phyloP scores from a whole-genome alignment of 139 green algal genomes.

The Haematococcus lacustris region DNA sequence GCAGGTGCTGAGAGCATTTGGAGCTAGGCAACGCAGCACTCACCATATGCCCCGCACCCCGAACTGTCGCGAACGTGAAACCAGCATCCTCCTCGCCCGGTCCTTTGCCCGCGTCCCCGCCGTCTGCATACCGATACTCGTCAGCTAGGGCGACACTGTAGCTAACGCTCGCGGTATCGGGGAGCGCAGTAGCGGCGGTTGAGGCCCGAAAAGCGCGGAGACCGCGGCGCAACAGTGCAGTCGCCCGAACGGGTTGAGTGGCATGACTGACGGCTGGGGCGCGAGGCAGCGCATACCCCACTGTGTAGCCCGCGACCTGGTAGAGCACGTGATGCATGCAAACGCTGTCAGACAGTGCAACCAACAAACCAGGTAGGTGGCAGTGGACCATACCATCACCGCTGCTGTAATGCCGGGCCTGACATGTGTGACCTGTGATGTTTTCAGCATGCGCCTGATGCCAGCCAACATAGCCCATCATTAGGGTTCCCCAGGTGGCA shows the following conservation, averaged over 20 bases:
- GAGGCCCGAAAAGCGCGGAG: not conserved
- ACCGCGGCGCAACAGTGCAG: not conserved
- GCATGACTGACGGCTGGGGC: not conserved
- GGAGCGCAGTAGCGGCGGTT: not conserved
- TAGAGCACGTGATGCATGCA: not conserved
- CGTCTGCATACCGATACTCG: not conserved
- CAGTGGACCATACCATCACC: not conserved
- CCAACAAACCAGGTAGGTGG: not conserved
- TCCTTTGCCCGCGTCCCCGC: conserved; percentile 47
- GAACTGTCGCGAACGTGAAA: conserved; percentile 70
- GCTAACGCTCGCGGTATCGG: not conserved
- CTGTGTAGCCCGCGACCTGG: conserved; percentile 25
- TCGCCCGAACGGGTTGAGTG: not conserved
- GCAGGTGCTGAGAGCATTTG: not conserved
- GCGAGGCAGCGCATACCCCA: conserved; percentile 10
- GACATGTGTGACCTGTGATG: not conserved
- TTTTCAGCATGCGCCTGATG: not conserved
- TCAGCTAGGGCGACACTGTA: not conserved
- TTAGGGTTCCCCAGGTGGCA: not conserved
- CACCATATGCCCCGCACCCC: conserved; percentile 63
- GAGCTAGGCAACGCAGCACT: too few relatives aligned
- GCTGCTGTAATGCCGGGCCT: not conserved
- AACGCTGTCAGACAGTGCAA: not conserved
- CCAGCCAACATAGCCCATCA: not conserved
- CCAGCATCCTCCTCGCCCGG: conserved; percentile 44